phyloP scores from a whole-genome alignment of 192 early-diverging fungal species.

The Coemansia sp. region DNA sequence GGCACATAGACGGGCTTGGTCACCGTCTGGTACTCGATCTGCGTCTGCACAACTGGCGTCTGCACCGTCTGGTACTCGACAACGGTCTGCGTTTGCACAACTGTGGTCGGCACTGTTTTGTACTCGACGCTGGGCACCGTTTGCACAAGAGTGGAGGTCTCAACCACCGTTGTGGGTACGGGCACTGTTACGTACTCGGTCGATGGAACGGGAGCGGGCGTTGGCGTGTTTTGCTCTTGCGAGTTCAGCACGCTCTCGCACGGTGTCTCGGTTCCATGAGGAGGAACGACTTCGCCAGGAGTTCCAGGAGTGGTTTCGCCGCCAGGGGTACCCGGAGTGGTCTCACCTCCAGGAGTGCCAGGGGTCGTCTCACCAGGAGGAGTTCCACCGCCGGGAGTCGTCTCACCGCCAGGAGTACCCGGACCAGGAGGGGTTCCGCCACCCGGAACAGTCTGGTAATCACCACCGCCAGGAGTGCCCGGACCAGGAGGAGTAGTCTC shows the following conservation, averaged over 20 bases:
- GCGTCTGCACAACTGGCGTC: conserved; percentile 33
- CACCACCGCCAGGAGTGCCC: conserved; percentile 16
- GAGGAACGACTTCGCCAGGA: background rate
- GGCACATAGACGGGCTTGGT: conserved; percentile 54
- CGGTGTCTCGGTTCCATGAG: conserved; percentile 9
- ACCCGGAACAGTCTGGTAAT: no score
- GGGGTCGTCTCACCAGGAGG: no score
- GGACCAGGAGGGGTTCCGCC: conserved; percentile 17
- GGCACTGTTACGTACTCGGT: conserved; percentile 22
- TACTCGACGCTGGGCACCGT: conserved; percentile 38
- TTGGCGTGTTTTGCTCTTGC: conserved; percentile 9
- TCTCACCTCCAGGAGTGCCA: background rate
- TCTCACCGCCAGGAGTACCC: conserved; percentile 4
- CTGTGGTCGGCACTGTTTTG: conserved; percentile 36
- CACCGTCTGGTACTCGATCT: conserved; percentile 39
- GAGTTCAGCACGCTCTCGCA: background rate
- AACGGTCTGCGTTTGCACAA: conserved; percentile 26
- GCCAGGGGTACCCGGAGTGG: conserved; percentile 18
- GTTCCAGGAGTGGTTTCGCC: conserved; percentile 9
- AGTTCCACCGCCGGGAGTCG: background rate
- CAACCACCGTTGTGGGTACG: conserved; percentile 28
- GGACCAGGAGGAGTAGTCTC: conserved; percentile 2
- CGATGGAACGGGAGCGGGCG: conserved; percentile 13
- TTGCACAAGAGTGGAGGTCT: conserved; percentile 31
- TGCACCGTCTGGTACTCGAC: conserved; percentile 29